Evolutionary conservation across 331 rosid genomes (phyloP).

Genomic region (Erythrophleum ivorense): DNA sequence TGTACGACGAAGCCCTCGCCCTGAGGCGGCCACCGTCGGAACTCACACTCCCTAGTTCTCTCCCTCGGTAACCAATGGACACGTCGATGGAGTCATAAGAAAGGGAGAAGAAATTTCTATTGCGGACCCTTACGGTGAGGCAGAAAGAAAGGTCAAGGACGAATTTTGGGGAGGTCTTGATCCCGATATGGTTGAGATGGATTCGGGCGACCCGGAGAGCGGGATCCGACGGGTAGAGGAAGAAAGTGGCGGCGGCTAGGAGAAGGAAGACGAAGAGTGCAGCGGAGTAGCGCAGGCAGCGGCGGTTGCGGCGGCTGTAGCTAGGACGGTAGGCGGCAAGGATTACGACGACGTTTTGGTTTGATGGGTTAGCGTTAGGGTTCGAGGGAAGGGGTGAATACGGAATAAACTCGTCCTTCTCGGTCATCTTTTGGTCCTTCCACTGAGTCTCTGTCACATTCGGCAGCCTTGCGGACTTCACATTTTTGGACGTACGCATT

Average conservation of each 20-base stretch:
- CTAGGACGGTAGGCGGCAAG: conserved; percentile 52
- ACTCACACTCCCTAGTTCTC: conserved; percentile 64
- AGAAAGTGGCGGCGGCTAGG: conserved; percentile 38
- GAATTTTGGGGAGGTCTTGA: conserved; percentile 54
- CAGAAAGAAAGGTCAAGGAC: conserved; percentile 73
- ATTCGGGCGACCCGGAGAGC: conserved; percentile 57
- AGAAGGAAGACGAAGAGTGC: conserved; percentile 40
- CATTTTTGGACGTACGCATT: background rate
- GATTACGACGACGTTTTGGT: conserved; percentile 54
- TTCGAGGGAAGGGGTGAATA: conserved; percentile 50
- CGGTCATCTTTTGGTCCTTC: background rate
- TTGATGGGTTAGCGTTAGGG: background rate
- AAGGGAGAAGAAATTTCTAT: conserved; percentile 74
- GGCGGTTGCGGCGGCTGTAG: background rate
- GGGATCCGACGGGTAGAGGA: conserved; percentile 84
- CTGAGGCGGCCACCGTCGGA: conserved; percentile 60
- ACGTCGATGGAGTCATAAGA: conserved; percentile 59
- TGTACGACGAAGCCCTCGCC: conserved; percentile 71
- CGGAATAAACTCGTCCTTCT: conserved; percentile 42
- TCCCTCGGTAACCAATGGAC: conserved; percentile 78
- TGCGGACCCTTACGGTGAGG: conserved; percentile 59
- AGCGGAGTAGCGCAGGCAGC: conserved; percentile 16
- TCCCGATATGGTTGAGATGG: conserved; percentile 60
- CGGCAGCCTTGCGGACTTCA: background rate
- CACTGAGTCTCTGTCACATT: background rate